phyloP scores from a whole-genome alignment of 352 stramenopile species.

The Globisporangium carolinianum region DNA sequence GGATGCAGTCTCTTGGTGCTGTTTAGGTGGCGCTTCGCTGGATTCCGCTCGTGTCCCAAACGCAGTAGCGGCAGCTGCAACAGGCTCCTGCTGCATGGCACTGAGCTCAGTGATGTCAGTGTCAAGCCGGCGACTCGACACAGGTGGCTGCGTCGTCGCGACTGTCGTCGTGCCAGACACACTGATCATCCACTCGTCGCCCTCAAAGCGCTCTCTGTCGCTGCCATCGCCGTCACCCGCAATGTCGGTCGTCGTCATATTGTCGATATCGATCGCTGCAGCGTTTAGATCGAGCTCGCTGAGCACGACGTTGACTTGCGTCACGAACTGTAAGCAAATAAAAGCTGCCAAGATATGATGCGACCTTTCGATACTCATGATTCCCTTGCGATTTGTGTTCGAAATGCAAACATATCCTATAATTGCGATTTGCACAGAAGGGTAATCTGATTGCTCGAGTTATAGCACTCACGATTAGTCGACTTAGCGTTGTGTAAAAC shows the following conservation, averaged over 20 bases:
- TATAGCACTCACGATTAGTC: no score
- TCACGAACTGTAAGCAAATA: constrained; percentile 1
- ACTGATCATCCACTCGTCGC: constrained; percentile 4
- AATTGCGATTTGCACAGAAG: no score
- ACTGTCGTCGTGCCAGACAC: neutral
- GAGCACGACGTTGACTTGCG: neutral
- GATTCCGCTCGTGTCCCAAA: neutral
- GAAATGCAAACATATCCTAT: no score
- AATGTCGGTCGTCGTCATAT: no score
- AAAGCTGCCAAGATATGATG: no score
- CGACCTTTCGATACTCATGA: no score
- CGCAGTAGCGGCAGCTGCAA: neutral
- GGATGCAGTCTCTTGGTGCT: neutral
- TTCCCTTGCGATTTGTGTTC: no score
- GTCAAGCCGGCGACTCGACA: neutral
- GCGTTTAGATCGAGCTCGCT: neutral
- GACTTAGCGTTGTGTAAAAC: no score
- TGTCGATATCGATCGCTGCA: constrained; percentile 7
- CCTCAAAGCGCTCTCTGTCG: neutral
- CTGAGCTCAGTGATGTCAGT: neutral
- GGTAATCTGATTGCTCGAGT: no score
- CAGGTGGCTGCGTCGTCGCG: neutral
- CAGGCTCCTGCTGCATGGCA: neutral
- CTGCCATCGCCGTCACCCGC: neutral
- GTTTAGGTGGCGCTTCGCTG: neutral